phyloP scores from a whole-genome alignment of 2,329 filamentous ascomycete genomes.

The Aspergillus phoenicis region DNA sequence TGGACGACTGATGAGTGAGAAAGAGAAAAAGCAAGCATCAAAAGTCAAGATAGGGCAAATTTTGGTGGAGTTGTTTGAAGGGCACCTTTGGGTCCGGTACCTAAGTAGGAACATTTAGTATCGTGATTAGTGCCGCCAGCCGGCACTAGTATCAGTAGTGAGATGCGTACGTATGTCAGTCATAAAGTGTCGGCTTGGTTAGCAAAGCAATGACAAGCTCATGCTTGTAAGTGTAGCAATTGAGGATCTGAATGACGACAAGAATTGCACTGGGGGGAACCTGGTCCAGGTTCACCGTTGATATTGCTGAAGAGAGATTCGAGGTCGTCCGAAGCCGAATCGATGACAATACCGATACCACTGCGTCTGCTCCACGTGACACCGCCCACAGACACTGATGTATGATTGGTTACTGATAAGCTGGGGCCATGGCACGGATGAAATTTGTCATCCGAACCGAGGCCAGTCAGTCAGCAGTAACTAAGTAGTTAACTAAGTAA shows the following conservation, averaged over 20 bases:
- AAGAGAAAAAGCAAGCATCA: slow-evolving; percentile 12
- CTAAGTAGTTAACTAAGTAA: too few species aligned
- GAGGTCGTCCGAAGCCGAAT: neutral
- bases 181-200: neutral
- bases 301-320: neutral
- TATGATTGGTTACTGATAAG: slow-evolving; percentile 24
- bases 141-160: slow-evolving; percentile 1
- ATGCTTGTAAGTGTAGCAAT: neutral
- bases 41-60: slow-evolving; percentile 18
- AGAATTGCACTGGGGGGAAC: neutral
- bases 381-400: neutral
- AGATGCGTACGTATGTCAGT: slow-evolving; percentile 1
- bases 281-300: neutral
- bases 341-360: neutral
- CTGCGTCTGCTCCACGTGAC: neutral
- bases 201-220: neutral
- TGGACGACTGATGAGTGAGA: neutral
- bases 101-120: slow-evolving; percentile 5
- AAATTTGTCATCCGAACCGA: neutral
- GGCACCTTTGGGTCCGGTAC: slow-evolving; percentile 12
- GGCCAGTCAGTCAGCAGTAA: neutral
- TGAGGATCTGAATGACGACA: too few species aligned
- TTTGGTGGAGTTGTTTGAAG: slow-evolving; percentile 18
- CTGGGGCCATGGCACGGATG: neutral
- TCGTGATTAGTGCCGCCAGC: slow-evolving; percentile 2